These are phyloP conservation scores for Paecilomyces formosus DNA, from an alignment of 2,329 filamentous ascomycete species.

Conservation along the genomic window DNA sequence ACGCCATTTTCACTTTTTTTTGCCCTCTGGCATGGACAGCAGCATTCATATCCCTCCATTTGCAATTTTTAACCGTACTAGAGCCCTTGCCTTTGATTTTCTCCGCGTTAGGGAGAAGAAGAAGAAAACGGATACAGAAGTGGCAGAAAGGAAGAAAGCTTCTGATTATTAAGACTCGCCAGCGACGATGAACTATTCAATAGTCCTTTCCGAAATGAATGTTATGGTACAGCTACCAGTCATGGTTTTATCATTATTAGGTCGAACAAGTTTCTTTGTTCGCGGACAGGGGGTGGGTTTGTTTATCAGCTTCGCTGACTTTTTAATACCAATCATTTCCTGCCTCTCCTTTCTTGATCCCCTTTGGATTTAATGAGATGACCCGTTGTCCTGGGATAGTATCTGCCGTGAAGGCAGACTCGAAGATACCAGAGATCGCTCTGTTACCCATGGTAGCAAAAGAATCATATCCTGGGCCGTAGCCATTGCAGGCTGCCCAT, in stretches of 20 bases:
- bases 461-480: constrained; percentile 43
- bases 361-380: constrained; percentile 51
- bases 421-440: constrained; percentile 53
- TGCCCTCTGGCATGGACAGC: neutral
- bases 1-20: neutral
- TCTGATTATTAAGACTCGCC: neutral
- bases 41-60: neutral
- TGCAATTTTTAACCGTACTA: neutral
- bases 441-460: constrained; percentile 47
- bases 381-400: constrained; percentile 51
- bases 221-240: neutral
- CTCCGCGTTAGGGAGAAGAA: neutral
- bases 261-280: neutral
- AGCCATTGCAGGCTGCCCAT: constrained; percentile 50
- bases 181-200: neutral
- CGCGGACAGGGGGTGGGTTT: neutral
- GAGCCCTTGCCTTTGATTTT: neutral
- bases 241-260: neutral
- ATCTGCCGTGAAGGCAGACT: constrained; percentile 47
- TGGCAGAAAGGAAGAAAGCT: neutral
- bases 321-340: constrained; percentile 52
- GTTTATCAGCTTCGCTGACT: neutral
- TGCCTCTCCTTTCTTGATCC: constrained; percentile 47
- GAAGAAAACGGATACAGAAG: neutral
- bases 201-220: neutral